Evolutionary conservation across 1,284 basidiomycete genomes (phyloP), one percentile per base, ranked within the genome.

Genomic region (Porogramme epimiltina): DNA sequence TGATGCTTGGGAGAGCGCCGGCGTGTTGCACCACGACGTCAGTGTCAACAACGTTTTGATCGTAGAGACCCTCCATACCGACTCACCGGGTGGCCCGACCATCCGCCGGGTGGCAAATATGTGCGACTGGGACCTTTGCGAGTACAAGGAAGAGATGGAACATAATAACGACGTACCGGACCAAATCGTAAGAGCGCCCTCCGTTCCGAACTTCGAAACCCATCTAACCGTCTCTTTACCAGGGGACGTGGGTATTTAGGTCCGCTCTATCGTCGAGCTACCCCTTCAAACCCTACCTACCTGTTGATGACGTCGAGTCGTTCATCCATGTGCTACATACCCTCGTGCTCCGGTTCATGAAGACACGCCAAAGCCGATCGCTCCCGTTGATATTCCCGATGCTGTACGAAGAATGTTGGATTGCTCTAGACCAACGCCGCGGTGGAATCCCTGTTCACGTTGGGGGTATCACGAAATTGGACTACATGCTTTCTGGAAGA

Each of bases 211-310:
- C n/a, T n/a, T n/a, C n/a, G n/a, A n/a, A n/a, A n/a, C n/a, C n/a
- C 13, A 15, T 22, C 16, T 23, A 3, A 6, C 13, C 24, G 3
- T 5, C 11, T 38, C 24, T 3, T n/a, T 44, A 5, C 4, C 18
- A 56, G 58, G 54, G 58, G 1, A 59, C 58, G 1, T 56, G 57
- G 57, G 51, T 49, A 18, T 56, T 49, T 23, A 41, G 38, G 4
- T 59, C 58, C 2, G 54, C 51, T 0, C 15, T 45, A n/a, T 19
- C 37, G 13, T 42, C 48, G 4, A 15, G 15, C 18, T 45, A 37
- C 22, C 57, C 54, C 1, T 15, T 31, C 11, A 54, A 51, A 18
- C 49, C 51, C 1, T 44, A 52, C 37, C 28, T 42, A n/a, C 23
- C 47, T n/a, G 44, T 47, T 13, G 58, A 59, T 31, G 58, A 59